Conservation (phyloP, 2,329 filamentous ascomycete genomes). For the Colletotrichum nymphaeae region DNA sequence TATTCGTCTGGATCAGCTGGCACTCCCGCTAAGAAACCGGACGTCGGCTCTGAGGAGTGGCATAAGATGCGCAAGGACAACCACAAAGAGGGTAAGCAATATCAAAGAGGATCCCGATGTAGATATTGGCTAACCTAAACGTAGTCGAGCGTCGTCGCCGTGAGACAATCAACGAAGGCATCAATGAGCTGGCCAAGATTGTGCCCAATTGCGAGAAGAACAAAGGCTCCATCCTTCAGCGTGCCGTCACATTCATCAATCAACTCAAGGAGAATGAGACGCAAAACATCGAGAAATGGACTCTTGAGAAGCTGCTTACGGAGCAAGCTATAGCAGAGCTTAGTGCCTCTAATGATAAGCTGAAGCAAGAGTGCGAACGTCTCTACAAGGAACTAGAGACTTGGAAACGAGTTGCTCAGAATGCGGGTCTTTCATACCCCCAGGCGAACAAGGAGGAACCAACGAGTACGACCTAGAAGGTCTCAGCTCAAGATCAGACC, state of each 20-base stretch:
- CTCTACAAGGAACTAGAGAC: constrained; percentile 82
- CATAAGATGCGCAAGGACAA: constrained; percentile 97
- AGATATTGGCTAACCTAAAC: constrained; percentile 39
- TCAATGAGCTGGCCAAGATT: constrained; percentile 97
- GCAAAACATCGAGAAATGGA: constrained; percentile 95
- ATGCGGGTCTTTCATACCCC: constrained; percentile 63
- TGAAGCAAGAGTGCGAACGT: constrained; percentile 83
- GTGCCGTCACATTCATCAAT: constrained; percentile 92
- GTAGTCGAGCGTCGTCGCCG: constrained; percentile 94
- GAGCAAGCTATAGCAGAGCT: constrained; percentile 92
- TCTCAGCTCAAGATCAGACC: constrained; percentile 1
- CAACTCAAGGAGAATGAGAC: constrained; percentile 95
- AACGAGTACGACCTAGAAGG: constrained; percentile 32
- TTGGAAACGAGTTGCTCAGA: constrained; percentile 79
- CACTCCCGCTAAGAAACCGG: constrained; percentile 73
- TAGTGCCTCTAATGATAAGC: constrained; percentile 86
- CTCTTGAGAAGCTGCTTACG: constrained; percentile 87
- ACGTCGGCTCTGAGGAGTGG: constrained; percentile 97
- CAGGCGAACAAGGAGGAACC: constrained; percentile 42
- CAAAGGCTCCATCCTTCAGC: constrained; percentile 95
- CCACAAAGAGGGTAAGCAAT: constrained; percentile 89
- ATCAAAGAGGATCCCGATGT: neutral
- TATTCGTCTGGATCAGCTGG: constrained; percentile 50
- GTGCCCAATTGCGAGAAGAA: constrained; percentile 99
- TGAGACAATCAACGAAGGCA: constrained; percentile 98